These are phyloP conservation scores for Fonsecaea pedrosoi DNA, from an alignment of 2,329 filamentous ascomycete species.

Conservation along the genomic window DNA sequence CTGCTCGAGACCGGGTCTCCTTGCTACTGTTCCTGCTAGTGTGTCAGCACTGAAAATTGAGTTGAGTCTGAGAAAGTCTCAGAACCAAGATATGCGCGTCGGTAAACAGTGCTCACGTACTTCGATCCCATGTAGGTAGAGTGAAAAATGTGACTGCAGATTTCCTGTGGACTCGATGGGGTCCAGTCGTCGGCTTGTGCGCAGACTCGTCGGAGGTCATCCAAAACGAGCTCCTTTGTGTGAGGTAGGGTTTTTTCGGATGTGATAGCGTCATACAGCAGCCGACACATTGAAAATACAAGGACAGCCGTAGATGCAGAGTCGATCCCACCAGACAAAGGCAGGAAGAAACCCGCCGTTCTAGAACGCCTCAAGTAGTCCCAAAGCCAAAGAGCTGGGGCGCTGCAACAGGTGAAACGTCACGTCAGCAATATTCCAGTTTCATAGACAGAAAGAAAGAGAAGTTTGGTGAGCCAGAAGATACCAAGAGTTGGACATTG, in stretches of 20 bases:
- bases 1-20: slow-evolving; percentile 72
- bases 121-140: slow-evolving; percentile 75
- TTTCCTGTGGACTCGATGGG: slow-evolving; percentile 61
- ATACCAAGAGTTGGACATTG: not conserved
- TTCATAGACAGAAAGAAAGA: not conserved
- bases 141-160: slow-evolving; percentile 53
- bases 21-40: slow-evolving; percentile 55
- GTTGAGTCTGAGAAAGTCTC: not conserved
- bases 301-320: slow-evolving; percentile 47
- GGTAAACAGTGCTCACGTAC: slow-evolving; percentile 46
- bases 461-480: not conserved
- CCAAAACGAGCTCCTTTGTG: slow-evolving; percentile 37
- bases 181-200: not conserved
- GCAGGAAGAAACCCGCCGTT: slow-evolving; percentile 48
- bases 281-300: slow-evolving; percentile 50
- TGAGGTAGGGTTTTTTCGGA: not conserved
- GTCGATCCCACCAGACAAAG: slow-evolving; percentile 51
- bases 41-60: not conserved
- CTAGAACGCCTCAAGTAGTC: slow-evolving; percentile 50
- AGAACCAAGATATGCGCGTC: not conserved
- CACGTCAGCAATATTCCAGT: not conserved
- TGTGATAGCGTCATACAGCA: slow-evolving; percentile 47
- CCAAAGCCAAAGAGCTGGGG: slow-evolving; percentile 47
- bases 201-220: slow-evolving; percentile 41
- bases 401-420: not conserved